phyloP scores from a whole-genome alignment of 129 eudicot species.

The Escallonia herrerae region DNA sequence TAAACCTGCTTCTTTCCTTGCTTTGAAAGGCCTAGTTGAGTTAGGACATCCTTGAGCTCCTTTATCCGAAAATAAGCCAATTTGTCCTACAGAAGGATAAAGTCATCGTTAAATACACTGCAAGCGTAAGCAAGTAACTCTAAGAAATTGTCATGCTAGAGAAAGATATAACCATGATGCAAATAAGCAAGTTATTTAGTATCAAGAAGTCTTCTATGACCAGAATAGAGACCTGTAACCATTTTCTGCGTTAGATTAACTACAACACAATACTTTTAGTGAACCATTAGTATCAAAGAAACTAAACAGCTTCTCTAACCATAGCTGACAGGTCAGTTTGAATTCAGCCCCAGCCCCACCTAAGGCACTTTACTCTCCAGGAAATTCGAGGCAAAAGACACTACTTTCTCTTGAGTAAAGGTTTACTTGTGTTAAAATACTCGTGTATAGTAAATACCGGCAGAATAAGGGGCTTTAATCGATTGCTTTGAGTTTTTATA shows the following conservation, averaged over 20 bases:
- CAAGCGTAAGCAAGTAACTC: not conserved
- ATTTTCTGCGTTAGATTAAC: not conserved
- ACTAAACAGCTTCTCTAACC: not conserved
- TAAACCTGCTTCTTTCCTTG: conserved; percentile 99
- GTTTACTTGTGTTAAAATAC: no score
- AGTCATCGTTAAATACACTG: conserved; percentile 1
- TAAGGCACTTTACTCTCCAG: not conserved
- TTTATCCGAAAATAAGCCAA: conserved; percentile 84
- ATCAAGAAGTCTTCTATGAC: not conserved
- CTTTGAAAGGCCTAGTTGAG: conserved; percentile 86
- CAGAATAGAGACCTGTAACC: not conserved
- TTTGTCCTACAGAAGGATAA: conserved; percentile 53
- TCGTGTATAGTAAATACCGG: no score
- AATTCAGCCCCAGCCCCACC: not conserved
- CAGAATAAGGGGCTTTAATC: no score
- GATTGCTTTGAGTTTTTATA: no score
- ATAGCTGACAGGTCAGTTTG: not conserved
- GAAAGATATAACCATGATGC: no score
- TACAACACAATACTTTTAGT: not conserved
- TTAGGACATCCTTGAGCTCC: conserved; percentile 92
- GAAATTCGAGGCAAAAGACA: no score
- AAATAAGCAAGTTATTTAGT: not conserved
- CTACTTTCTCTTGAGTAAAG: no score
- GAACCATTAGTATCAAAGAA: not conserved
- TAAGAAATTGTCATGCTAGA: no score